A percentile compares a stretch with the other conserved stretches of the same genome.
These are phyloP conservation scores for Ceratorhiza oryzae-sativae DNA, from an alignment of 1,284 basidiomycete genomes.

Conservation along the genomic window DNA sequence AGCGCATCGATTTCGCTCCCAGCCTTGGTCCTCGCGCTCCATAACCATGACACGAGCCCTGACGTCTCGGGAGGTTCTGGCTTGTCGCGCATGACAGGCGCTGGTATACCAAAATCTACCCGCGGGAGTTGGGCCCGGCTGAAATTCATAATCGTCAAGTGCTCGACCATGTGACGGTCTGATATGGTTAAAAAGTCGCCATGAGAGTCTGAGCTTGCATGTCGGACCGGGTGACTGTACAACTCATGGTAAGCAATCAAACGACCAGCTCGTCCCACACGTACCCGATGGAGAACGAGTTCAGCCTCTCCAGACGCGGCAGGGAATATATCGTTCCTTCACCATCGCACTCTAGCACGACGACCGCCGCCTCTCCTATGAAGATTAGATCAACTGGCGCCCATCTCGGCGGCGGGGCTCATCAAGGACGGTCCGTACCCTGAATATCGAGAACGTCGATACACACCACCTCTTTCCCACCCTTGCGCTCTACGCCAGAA, in stretches of 20 bases:
- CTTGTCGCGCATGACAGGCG: conserved; percentile 1
- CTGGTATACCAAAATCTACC: conserved; percentile 35
- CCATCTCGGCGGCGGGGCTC: too few relatives aligned
- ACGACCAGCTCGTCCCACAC: not conserved
- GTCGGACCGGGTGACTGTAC: conserved; percentile 15
- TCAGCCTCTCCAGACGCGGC: conserved; percentile 67
- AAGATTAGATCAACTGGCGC: too few relatives aligned
- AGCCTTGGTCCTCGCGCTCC: conserved; percentile 31
- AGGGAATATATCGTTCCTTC: conserved; percentile 71
- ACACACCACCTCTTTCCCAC: conserved; percentile 61
- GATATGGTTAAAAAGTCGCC: conserved; percentile 6
- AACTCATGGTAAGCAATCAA: conserved; percentile 9
- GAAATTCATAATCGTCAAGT: conserved; percentile 26
- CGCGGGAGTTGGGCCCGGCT: conserved; percentile 32
- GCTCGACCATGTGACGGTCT: not conserved
- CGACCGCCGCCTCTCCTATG: conserved; percentile 66
- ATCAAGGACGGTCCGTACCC: too few relatives aligned
- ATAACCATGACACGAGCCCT: conserved; percentile 39
- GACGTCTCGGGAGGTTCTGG: conserved; percentile 2
- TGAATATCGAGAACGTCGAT: conserved; percentile 63
- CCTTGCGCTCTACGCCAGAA: conserved; percentile 58
- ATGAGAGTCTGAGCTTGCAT: conserved; percentile 11
- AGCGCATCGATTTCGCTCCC: conserved; percentile 39
- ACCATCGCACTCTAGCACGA: conserved; percentile 65
- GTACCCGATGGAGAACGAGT: conserved; percentile 56